Percentiles rank a stretch among this genome's conserved stretches.
Evolutionary conservation across 2,329 filamentous ascomycete species (phyloP).

Genomic region (Annulohypoxylon truncatum): DNA sequence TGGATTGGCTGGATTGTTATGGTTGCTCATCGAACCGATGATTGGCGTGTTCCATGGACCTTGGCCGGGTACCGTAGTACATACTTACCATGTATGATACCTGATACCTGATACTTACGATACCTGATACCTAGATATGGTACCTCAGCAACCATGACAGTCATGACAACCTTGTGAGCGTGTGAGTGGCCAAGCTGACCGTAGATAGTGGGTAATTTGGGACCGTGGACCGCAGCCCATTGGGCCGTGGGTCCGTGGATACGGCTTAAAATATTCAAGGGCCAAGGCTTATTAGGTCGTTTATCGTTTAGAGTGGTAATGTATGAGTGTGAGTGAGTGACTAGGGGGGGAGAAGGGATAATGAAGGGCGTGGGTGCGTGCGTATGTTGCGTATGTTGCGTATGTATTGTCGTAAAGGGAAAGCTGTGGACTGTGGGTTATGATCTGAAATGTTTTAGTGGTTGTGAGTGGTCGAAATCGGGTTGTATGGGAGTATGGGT

Average conservation of each 20-base stretch:
- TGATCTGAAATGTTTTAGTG: constrained; percentile 2
- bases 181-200: constrained; percentile 37
- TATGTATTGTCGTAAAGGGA: constrained; percentile 12
- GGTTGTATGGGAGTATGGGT: neutral
- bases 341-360: neutral
- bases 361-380: constrained; percentile 29
- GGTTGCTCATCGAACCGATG: constrained; percentile 23
- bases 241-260: constrained; percentile 36
- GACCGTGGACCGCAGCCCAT: constrained; percentile 29
- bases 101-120: neutral
- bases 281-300: constrained; percentile 25
- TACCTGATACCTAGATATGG: neutral
- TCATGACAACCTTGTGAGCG: constrained; percentile 25
- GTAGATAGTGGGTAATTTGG: constrained; percentile 21
- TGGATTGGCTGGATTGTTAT: constrained; percentile 38
- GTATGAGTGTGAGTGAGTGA: constrained; percentile 1
- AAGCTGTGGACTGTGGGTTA: neutral
- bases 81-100: neutral
- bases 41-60: constrained; percentile 35
- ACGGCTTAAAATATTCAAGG: constrained; percentile 24
- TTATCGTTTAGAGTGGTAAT: constrained; percentile 16
- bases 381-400: constrained; percentile 7
- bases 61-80: constrained; percentile 2
- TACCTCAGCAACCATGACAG: constrained; percentile 11
- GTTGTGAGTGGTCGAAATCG: neutral